phyloP scores from a whole-genome alignment of 2,329 filamentous ascomycete species.

The Penicillium vulpinum region DNA sequence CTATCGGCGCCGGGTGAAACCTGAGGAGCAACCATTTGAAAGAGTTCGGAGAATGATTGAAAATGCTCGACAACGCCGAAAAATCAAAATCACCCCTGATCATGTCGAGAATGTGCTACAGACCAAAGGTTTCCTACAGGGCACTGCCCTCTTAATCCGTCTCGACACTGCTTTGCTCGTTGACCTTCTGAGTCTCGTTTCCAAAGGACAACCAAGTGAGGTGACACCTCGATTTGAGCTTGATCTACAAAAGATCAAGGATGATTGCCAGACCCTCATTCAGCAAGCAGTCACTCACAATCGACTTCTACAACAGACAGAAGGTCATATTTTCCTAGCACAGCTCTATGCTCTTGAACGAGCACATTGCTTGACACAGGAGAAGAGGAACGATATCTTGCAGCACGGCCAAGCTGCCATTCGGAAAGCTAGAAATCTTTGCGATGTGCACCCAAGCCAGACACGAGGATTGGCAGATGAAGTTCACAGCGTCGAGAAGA shows the following conservation, averaged over 20 bases:
- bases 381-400: conserved; percentile 3
- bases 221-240: conserved; percentile 2
- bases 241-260: conserved; percentile 37
- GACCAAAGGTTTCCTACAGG: conserved; percentile 44
- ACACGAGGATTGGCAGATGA: conserved; percentile 46
- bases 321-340: conserved; percentile 54
- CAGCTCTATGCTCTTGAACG: conserved; percentile 51
- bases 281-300: conserved; percentile 36
- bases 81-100: conserved; percentile 22
- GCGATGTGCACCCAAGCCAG: conserved; percentile 24
- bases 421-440: conserved; percentile 31
- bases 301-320: conserved; percentile 48
- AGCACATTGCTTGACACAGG: not conserved
- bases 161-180: conserved; percentile 52
- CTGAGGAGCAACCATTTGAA: conserved; percentile 43
- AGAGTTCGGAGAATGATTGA: conserved; percentile 38
- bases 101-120: conserved; percentile 36
- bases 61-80: conserved; percentile 31
- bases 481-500: conserved; percentile 48
- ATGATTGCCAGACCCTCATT: conserved; percentile 47
- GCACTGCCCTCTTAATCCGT: conserved; percentile 48
- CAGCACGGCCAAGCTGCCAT: conserved; percentile 10
- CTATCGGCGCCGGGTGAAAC: conserved; percentile 35
- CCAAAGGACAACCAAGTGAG: conserved; percentile 5
- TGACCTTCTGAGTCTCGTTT: conserved; percentile 41